Conservation (phyloP, 2,329 filamentous ascomycete genomes). For the Phyllosticta citrichinensis region DNA sequence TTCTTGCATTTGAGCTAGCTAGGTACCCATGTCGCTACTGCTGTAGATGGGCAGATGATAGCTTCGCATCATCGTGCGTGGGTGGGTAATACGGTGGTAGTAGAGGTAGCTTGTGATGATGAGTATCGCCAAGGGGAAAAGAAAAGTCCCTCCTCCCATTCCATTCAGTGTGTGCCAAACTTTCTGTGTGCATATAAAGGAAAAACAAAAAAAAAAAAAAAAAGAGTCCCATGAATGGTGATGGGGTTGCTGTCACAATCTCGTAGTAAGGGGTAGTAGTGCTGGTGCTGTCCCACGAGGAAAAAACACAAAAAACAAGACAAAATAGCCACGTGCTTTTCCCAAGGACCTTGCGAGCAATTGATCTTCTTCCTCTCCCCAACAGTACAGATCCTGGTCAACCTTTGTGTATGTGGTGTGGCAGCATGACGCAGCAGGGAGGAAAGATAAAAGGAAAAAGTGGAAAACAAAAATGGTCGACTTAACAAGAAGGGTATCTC, state of each 20-base stretch:
- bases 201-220: not conserved
- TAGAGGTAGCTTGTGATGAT: not conserved
- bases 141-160: not conserved
- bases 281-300: not conserved
- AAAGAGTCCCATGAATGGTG: not conserved
- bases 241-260: not conserved
- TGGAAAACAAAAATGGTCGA: not conserved
- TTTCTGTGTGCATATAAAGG: not conserved
- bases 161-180: not conserved
- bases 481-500: constrained; percentile 12
- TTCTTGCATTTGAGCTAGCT: not conserved
- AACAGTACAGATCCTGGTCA: not conserved
- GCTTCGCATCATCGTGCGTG: too few relatives aligned
- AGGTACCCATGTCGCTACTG: too few relatives aligned
- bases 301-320: not conserved
- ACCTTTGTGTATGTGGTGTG: not conserved
- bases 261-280: not conserved
- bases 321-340: not conserved
- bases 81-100: too few relatives aligned
- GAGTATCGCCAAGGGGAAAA: not conserved
- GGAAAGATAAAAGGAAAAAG: not conserved
- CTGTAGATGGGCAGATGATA: too few relatives aligned
- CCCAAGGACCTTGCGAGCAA: not conserved
- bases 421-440: not conserved
- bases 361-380: not conserved